phyloP scores from a whole-genome alignment of 768 basidiomycete genomes.

The Mycena epipterygia region DNA sequence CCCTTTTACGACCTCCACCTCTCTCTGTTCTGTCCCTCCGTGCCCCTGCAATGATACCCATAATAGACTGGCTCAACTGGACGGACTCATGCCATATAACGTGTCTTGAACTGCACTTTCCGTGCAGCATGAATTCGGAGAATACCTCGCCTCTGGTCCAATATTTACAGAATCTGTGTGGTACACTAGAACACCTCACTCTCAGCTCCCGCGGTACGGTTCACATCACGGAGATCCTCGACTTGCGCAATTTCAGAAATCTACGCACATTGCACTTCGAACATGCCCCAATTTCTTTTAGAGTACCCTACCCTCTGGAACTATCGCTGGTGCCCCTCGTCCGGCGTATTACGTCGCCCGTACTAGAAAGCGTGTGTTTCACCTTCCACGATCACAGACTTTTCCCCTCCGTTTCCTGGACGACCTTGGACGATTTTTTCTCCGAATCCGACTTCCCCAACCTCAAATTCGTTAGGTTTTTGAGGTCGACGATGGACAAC shows the following conservation, averaged over 20 bases:
- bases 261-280: constrained; percentile 6
- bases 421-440: not conserved
- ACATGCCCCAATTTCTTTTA: not conserved
- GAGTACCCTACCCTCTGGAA: not conserved
- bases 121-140: not conserved
- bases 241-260: not conserved
- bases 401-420: not conserved
- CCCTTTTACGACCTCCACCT: not conserved
- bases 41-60: constrained; percentile 1
- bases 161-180: not conserved
- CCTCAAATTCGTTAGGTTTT: not conserved
- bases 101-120: not conserved
- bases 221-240: not conserved
- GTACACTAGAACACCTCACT: constrained; percentile 12
- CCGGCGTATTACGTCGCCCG: not conserved
- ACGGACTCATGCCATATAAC: not conserved
- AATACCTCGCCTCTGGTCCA: not conserved
- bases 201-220: not conserved
- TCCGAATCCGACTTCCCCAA: not conserved
- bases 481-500: not conserved
- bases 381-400: not conserved
- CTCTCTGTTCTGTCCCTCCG: not conserved
- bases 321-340: not conserved
- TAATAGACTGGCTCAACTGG: constrained; percentile 20
- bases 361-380: not conserved